Conservation (phyloP, 148 eudicot species). For the Bassia scoparia region DNA sequence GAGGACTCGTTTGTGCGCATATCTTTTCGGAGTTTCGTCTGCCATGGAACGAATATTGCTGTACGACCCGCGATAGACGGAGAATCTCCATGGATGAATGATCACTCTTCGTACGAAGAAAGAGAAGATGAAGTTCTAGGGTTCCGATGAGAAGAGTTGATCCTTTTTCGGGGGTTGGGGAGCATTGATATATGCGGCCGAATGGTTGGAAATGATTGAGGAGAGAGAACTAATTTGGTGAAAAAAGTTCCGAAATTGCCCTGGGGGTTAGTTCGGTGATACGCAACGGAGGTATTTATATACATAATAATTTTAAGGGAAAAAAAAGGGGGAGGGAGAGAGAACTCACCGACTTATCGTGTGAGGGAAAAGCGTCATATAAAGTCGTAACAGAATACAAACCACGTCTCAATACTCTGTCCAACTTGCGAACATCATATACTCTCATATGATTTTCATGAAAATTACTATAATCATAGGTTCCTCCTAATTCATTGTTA, state of each 20-base stretch:
- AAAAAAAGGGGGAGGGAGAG: too few species aligned
- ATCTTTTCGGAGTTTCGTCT: too few species aligned
- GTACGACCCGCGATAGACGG: too few species aligned
- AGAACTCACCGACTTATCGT: constrained; percentile 12
- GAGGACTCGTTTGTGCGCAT: too few species aligned
- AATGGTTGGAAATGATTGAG: not conserved
- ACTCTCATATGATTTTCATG: too few species aligned
- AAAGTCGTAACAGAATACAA: not conserved
- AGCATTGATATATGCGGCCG: not conserved
- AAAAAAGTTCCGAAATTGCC: constrained; percentile 14
- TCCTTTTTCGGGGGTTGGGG: not conserved
- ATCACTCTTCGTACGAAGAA: too few species aligned
- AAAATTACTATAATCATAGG: not conserved
- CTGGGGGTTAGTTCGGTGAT: not conserved
- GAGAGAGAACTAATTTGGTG: constrained; percentile 11
- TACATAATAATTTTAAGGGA: not conserved
- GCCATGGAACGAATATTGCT: too few species aligned
- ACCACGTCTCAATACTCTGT: too few species aligned
- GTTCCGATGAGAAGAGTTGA: constrained; percentile 14
- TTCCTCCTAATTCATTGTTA: too few species aligned
- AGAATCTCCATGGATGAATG: constrained; percentile 47
- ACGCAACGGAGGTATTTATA: too few species aligned
- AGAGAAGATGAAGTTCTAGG: too few species aligned
- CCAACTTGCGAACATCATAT: too few species aligned
- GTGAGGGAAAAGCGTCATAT: not conserved